Evolutionary conservation across 2,329 filamentous ascomycete genomes (phyloP).

Genomic region (Pseudogymnoascus sp.): DNA sequence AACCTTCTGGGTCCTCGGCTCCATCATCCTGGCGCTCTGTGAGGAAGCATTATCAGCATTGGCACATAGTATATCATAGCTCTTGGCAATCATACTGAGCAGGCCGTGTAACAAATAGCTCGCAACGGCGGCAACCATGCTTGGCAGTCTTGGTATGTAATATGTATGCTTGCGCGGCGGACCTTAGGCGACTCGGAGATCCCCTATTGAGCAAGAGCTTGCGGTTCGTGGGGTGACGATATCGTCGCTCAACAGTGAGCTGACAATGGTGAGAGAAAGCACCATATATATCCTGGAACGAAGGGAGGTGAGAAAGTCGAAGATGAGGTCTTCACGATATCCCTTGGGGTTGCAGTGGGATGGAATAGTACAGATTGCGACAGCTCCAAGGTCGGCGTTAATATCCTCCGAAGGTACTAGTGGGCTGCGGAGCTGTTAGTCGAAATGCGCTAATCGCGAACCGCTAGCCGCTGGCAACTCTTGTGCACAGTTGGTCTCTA

Average conservation of each 20-base stretch:
- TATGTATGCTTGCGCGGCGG: neutral
- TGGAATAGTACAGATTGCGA: constrained; percentile 8
- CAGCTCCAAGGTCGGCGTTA: constrained; percentile 2
- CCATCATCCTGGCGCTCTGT: constrained; percentile 27
- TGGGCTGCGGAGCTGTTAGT: neutral
- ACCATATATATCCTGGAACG: constrained; percentile 27
- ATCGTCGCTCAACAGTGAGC: constrained; percentile 28
- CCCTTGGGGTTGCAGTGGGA: neutral
- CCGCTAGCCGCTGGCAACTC: neutral
- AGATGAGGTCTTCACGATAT: constrained; percentile 9
- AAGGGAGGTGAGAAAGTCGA: constrained; percentile 7
- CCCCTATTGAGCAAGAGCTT: constrained; percentile 8
- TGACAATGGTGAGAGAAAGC: constrained; percentile 18
- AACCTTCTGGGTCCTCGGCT: constrained; percentile 24
- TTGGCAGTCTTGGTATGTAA: constrained; percentile 9
- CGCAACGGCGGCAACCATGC: constrained; percentile 10
- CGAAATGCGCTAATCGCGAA: neutral
- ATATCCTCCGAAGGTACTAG: neutral
- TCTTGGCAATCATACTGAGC: neutral
- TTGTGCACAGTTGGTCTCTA: neutral
- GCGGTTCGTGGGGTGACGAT: constrained; percentile 7
- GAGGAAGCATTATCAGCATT: constrained; percentile 17
- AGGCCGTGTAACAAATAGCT: neutral
- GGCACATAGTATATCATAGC: neutral
- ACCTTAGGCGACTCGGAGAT: constrained; percentile 2